A percentile compares a stretch with the other conserved stretches of the same genome.
These are phyloP conservation scores for Coniferiporia weirii DNA, from an alignment of 1,284 basidiomycete species.

Conservation along the genomic window DNA sequence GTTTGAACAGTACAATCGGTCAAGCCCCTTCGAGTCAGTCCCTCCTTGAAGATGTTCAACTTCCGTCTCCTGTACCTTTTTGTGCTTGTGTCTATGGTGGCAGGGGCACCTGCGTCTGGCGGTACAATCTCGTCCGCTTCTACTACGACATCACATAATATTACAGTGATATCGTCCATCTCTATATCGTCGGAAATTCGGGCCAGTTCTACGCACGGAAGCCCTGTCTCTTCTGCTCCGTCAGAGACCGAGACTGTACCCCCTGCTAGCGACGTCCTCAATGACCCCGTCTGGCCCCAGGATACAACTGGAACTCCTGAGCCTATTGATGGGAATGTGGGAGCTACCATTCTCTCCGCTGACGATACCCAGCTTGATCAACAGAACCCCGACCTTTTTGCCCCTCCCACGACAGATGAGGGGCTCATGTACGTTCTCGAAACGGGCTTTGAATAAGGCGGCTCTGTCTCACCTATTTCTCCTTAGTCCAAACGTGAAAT, in stretches of 20 bases:
- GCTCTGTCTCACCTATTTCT: slow-evolving; percentile 27
- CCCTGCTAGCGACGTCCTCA: slow-evolving; percentile 47
- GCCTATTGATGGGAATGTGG: slow-evolving; percentile 38
- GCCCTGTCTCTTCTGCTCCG: neutral
- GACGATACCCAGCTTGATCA: slow-evolving; percentile 45
- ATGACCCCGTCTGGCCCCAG: slow-evolving; percentile 37
- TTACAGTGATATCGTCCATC: neutral
- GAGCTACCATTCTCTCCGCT: slow-evolving; percentile 51
- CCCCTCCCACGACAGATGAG: slow-evolving; percentile 49
- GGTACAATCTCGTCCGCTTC: neutral
- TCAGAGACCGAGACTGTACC: slow-evolving; percentile 33
- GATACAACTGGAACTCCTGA: slow-evolving; percentile 26
- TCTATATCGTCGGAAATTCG: neutral
- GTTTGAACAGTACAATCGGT: too few relatives aligned
- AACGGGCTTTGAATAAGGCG: too few relatives aligned
- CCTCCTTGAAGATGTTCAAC: neutral
- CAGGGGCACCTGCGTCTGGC: slow-evolving; percentile 4
- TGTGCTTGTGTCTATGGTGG: neutral
- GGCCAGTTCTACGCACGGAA: neutral
- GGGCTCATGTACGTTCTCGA: slow-evolving; percentile 30
- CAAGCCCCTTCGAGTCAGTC: neutral
- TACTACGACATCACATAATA: neutral
- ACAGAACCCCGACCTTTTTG: slow-evolving; percentile 43
- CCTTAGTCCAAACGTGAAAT: slow-evolving; percentile 43
- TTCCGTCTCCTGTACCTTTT: neutral